Evolutionary conservation across 106 monocot genomes (phyloP).

Genomic region (Apostasia shenzhenica): DNA sequence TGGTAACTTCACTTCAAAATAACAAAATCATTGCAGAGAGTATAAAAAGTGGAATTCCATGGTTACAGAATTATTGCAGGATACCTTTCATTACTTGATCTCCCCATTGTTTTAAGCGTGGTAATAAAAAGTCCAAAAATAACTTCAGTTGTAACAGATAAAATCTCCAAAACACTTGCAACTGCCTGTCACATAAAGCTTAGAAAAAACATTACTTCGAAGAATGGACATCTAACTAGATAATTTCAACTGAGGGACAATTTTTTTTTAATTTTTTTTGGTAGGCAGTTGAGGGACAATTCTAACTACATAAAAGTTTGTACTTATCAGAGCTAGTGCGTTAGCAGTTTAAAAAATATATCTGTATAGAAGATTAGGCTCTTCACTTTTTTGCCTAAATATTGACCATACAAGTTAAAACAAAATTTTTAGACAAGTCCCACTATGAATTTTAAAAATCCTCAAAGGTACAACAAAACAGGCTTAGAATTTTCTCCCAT

Average conservation of each 20-base stretch:
- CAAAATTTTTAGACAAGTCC: too few relatives aligned
- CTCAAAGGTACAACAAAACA: too few relatives aligned
- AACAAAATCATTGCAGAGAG: background rate
- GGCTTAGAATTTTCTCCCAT: too few relatives aligned
- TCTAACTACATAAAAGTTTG: background rate
- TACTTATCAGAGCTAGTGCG: too few relatives aligned
- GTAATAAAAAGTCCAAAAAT: constrained; percentile 34
- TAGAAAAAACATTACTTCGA: background rate
- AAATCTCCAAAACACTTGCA: constrained; percentile 21
- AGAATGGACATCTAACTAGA: background rate
- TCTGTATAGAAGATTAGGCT: too few relatives aligned
- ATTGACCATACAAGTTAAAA: background rate
- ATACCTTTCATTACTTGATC: constrained; percentile 27
- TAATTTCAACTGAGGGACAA: background rate
- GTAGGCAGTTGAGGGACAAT: background rate
- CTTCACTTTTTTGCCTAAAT: background rate
- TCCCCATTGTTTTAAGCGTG: constrained; percentile 17
- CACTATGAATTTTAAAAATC: too few relatives aligned
- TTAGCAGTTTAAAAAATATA: too few relatives aligned
- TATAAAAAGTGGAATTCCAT: background rate
- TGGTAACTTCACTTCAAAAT: background rate
- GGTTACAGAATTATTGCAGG: background rate
- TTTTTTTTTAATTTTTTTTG: too few relatives aligned
- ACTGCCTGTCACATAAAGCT: constrained; percentile 21
- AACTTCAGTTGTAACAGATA: constrained; percentile 28